Evolutionary conservation across 2,329 filamentous ascomycete genomes (phyloP).

Genomic region (Daldinia eschscholtzii): DNA sequence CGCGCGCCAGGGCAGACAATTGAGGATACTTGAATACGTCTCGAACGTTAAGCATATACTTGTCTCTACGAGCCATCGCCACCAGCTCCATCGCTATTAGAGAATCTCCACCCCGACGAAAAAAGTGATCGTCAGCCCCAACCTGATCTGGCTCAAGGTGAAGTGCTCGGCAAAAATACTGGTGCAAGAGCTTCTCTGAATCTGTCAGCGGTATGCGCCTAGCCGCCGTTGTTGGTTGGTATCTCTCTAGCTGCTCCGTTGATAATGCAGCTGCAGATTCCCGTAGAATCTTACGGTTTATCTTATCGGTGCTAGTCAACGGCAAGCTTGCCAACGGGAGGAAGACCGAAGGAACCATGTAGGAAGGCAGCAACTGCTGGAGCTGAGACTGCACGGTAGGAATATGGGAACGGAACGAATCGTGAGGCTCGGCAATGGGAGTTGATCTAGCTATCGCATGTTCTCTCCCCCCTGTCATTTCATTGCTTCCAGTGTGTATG

Average conservation of each 20-base stretch:
- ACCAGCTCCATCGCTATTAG: not conserved
- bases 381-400: not conserved
- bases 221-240: not conserved
- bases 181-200: not conserved
- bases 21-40: not conserved
- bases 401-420: not conserved
- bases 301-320: not conserved
- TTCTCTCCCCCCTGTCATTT: not conserved
- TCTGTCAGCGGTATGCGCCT: not conserved
- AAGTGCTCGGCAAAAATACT: not conserved
- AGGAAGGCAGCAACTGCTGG: not conserved
- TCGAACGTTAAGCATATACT: not conserved
- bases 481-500: not conserved
- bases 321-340: not conserved
- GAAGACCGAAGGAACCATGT: slow-evolving; percentile 12
- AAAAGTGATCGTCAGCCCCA: slow-evolving; percentile 3
- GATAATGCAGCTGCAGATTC: not conserved
- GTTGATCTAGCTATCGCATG: not conserved
- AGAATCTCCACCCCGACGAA: not conserved
- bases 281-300: not conserved
- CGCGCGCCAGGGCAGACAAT: not conserved
- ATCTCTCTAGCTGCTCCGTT: not conserved
- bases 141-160: not conserved
- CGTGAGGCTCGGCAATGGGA: not conserved
- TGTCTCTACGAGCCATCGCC: not conserved